phyloP scores from a whole-genome alignment of 371 early-diverging fungal species.

The Haplosporangium sp. region DNA sequence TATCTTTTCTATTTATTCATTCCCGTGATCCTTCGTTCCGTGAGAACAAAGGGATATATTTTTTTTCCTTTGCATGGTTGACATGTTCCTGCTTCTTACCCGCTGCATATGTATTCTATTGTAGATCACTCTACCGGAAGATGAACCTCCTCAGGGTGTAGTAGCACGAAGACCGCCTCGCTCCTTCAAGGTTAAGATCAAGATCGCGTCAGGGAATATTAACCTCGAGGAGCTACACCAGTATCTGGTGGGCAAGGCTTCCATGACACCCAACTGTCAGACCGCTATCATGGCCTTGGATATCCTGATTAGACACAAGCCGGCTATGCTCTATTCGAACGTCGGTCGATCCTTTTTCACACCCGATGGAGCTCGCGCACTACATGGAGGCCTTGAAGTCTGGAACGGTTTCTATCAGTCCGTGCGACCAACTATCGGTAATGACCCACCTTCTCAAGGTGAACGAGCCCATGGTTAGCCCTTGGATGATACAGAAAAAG shows the following conservation, averaged over 20 bases:
- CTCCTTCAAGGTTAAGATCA: conserved; percentile 64
- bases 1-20: too few species aligned
- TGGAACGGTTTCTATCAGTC: conserved; percentile 94
- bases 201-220: conserved; percentile 66
- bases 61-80: neutral
- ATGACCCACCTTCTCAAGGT: neutral
- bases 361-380: conserved; percentile 64
- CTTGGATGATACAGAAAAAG: too few species aligned
- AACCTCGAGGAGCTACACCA: conserved; percentile 65
- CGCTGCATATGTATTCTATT: too few species aligned
- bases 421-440: conserved; percentile 76
- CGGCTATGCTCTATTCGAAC: conserved; percentile 73
- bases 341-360: conserved; percentile 91
- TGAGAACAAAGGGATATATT: too few species aligned
- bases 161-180: conserved; percentile 43
- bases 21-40: too few species aligned
- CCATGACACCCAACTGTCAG: conserved; percentile 57
- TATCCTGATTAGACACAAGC: conserved; percentile 80
- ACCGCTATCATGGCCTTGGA: conserved; percentile 86
- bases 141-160: conserved; percentile 29
- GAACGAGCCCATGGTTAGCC: neutral
- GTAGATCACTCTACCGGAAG: conserved; percentile 61
- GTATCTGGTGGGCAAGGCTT: conserved; percentile 59
- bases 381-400: conserved; percentile 84
- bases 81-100: neutral